Conservation (phyloP, 1,284 basidiomycete species). For the Tylopilus sp. region DNA sequence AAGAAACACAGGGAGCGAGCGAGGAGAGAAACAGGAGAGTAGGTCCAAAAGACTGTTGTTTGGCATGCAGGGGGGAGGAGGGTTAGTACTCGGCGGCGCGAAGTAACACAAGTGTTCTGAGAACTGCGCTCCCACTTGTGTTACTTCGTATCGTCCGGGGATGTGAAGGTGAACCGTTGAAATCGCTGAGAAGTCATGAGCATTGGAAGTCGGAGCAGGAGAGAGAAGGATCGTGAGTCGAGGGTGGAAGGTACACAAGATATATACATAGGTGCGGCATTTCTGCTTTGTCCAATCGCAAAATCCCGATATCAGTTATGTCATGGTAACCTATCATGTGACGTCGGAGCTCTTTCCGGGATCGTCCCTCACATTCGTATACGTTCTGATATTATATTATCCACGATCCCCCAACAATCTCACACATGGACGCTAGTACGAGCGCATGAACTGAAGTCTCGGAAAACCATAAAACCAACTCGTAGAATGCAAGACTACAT, state of each 20-base stretch:
- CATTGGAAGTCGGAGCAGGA: no score
- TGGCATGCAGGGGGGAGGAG: background rate
- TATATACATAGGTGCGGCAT: conserved; percentile 34
- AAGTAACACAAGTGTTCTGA: conserved; percentile 54
- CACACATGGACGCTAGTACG: no score
- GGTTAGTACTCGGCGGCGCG: conserved; percentile 16
- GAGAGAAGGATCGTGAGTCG: background rate
- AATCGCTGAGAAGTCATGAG: no score
- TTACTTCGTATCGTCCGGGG: conserved; percentile 20
- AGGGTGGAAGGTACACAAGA: background rate
- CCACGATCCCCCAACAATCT: no score
- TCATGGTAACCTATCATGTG: no score
- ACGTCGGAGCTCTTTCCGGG: no score
- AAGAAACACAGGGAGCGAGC: background rate
- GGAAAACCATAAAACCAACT: no score
- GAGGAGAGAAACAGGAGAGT: background rate
- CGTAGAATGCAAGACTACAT: no score
- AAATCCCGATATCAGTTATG: no score
- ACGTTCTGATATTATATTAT: no score
- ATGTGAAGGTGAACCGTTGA: background rate
- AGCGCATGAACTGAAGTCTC: no score
- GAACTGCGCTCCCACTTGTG: conserved; percentile 61
- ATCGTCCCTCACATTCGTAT: no score
- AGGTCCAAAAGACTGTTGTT: background rate
- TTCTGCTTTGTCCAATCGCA: conserved; percentile 43